Conservation (phyloP, 1,284 basidiomycete genomes). For the Pseudomicrostroma phylloplanum region DNA sequence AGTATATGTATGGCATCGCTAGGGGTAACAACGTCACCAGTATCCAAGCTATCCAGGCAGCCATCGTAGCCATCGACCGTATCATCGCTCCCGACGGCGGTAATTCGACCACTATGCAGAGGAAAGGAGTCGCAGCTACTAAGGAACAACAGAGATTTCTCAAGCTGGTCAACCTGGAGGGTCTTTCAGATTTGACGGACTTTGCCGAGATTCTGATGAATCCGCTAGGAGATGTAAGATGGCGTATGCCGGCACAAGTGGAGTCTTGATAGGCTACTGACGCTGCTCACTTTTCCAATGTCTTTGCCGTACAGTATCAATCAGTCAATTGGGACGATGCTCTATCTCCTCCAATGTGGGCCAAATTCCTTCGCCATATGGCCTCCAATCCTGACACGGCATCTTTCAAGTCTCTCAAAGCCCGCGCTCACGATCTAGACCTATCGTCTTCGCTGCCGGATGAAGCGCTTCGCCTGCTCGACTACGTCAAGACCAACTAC, state of each 20-base stretch:
- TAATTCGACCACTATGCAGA: too few species aligned
- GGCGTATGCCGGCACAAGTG: background rate
- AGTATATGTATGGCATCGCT: constrained; percentile 79
- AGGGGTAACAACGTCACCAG: constrained; percentile 67
- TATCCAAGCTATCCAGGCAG: constrained; percentile 63
- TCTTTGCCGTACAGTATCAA: background rate
- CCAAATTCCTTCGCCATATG: constrained; percentile 14
- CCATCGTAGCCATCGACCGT: constrained; percentile 35
- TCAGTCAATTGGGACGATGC: constrained; percentile 35
- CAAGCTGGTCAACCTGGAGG: constrained; percentile 27
- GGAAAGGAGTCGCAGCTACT: too few species aligned
- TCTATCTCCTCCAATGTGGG: constrained; percentile 19
- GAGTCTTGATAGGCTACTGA: background rate
- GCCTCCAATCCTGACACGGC: background rate
- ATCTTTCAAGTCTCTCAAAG: constrained; percentile 3
- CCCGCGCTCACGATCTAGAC: background rate
- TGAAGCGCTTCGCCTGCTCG: constrained; percentile 10
- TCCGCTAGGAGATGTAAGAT: constrained; percentile 41
- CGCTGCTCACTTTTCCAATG: background rate
- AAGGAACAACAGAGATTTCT: too few species aligned
- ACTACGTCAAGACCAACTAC: constrained; percentile 24
- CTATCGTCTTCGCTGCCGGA: background rate
- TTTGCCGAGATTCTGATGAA: constrained; percentile 36
- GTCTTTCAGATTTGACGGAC: constrained; percentile 28
- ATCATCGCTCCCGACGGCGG: constrained; percentile 32